phyloP scores from a whole-genome alignment of 2,329 filamentous ascomycete genomes.

The Cladophialophora yegresii region DNA sequence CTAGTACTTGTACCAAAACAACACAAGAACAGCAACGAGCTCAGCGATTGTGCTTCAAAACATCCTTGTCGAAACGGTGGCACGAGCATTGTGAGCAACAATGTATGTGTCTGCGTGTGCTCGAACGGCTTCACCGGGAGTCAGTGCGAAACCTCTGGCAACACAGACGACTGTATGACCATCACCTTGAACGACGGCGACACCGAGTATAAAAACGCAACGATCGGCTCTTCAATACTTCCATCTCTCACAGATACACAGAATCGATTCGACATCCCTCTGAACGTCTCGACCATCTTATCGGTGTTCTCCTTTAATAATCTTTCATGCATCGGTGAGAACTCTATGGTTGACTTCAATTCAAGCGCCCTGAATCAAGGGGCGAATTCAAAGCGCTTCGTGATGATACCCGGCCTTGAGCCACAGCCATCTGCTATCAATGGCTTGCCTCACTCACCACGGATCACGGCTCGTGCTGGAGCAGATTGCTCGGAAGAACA shows the following conservation, averaged over 20 bases:
- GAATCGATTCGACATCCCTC: slow-evolving; percentile 71
- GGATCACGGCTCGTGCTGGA: slow-evolving; percentile 19
- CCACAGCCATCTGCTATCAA: slow-evolving; percentile 20
- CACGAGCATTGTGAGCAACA: slow-evolving; percentile 67
- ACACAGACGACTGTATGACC: slow-evolving; percentile 49
- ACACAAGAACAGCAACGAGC: slow-evolving; percentile 42
- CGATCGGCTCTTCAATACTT: slow-evolving; percentile 76
- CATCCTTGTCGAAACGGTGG: slow-evolving; percentile 78
- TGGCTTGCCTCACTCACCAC: slow-evolving; percentile 8
- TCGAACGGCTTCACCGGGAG: slow-evolving; percentile 78
- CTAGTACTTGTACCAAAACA: slow-evolving; percentile 60
- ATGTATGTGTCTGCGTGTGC: slow-evolving; percentile 81
- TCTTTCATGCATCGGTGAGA: slow-evolving; percentile 80
- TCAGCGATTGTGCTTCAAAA: slow-evolving; percentile 59
- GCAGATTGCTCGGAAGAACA: slow-evolving; percentile 11
- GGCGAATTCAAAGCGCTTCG: slow-evolving; percentile 31
- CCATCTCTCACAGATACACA: slow-evolving; percentile 67
- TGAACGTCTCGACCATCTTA: slow-evolving; percentile 69
- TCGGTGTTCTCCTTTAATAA: slow-evolving; percentile 73
- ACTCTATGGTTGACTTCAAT: slow-evolving; percentile 74
- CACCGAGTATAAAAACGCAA: slow-evolving; percentile 62
- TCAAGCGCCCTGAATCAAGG: slow-evolving; percentile 15
- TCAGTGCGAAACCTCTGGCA: slow-evolving; percentile 56
- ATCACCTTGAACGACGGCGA: slow-evolving; percentile 47
- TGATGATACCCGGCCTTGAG: slow-evolving; percentile 33